Evolutionary conservation across 2,329 filamentous ascomycete genomes (phyloP).

Genomic region (Cryphonectria carpinicola): DNA sequence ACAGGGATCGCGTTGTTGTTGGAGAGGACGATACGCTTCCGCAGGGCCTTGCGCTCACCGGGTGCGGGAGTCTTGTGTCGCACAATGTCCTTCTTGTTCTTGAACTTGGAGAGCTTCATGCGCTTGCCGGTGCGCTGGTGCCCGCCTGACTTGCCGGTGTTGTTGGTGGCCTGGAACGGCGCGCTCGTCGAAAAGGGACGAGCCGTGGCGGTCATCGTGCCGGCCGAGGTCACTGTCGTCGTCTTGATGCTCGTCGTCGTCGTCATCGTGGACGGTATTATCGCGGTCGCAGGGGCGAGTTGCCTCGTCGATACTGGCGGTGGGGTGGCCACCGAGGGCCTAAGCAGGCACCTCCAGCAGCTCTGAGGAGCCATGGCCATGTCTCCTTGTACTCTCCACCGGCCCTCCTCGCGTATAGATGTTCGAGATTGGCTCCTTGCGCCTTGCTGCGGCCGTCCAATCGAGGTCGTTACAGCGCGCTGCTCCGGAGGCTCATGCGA

Average conservation of each 20-base stretch:
- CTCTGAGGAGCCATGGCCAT: conserved; percentile 57
- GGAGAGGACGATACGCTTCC: conserved; percentile 88
- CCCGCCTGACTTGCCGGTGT: conserved; percentile 28
- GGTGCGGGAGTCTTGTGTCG: conserved; percentile 62
- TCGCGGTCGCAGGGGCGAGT: conserved; percentile 26
- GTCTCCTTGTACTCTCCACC: conserved; percentile 24
- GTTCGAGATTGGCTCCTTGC: not conserved
- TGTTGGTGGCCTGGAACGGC: conserved; percentile 34
- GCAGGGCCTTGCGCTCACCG: conserved; percentile 84
- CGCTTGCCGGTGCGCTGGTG: conserved; percentile 45
- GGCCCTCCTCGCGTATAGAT: conserved; percentile 10
- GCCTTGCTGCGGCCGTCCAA: not conserved
- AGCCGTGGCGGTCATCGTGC: conserved; percentile 50
- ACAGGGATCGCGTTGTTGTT: conserved; percentile 92
- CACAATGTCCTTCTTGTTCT: conserved; percentile 53
- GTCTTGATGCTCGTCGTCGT: conserved; percentile 40
- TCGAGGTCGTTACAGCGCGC: conserved; percentile 5
- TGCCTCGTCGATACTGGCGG: conserved; percentile 35
- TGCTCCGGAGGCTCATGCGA: conserved; percentile 5
- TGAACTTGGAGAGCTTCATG: conserved; percentile 43
- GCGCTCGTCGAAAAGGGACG: conserved; percentile 46
- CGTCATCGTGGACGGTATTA: conserved; percentile 37
- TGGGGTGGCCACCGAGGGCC: conserved; percentile 42
- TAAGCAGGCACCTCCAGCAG: conserved; percentile 62
- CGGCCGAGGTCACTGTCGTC: conserved; percentile 35